Evolutionary conservation across 352 stramenopile species (phyloP).

Genomic region (Pythium guiyangense): DNA sequence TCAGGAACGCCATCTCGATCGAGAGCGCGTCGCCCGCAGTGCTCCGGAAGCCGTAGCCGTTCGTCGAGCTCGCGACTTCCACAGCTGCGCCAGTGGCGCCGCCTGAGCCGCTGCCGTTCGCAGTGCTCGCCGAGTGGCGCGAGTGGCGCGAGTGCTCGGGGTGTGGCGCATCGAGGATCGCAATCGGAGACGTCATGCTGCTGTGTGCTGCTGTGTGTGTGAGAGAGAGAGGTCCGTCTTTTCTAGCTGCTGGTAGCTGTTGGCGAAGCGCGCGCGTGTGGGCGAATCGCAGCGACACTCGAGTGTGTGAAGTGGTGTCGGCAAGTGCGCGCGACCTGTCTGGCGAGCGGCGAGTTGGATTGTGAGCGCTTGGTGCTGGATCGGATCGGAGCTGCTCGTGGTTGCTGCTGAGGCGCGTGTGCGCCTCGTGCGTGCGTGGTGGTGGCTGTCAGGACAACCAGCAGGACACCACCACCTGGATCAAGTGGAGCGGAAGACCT

Average conservation of each 20-base stretch:
- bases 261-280: background rate
- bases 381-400: too few relatives aligned
- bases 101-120: slow-evolving; percentile 17
- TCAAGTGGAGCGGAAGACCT: too few relatives aligned
- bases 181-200: slow-evolving; percentile 3
- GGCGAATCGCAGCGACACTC: background rate
- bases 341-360: too few relatives aligned
- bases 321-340: too few relatives aligned
- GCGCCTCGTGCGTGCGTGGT: too few relatives aligned
- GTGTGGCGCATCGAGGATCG: background rate
- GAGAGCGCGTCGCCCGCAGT: slow-evolving; percentile 47
- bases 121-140: slow-evolving; percentile 3
- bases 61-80: slow-evolving; percentile 33
- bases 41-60: slow-evolving; percentile 46
- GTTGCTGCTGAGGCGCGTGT: too few relatives aligned
- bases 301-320: background rate
- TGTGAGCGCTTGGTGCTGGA: too few relatives aligned
- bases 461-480: too few relatives aligned
- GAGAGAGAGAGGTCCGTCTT: slow-evolving; percentile 1
- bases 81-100: slow-evolving; percentile 18
- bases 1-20: slow-evolving; percentile 56
- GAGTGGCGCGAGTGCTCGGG: slow-evolving; percentile 1
- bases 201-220: background rate
- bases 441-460: too few relatives aligned
- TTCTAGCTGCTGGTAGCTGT: slow-evolving; percentile 7